A percentile compares a stretch with the other conserved stretches of the same genome.
Conservation (phyloP, 768 basidiomycete species). For the Suillus placidus region DNA sequence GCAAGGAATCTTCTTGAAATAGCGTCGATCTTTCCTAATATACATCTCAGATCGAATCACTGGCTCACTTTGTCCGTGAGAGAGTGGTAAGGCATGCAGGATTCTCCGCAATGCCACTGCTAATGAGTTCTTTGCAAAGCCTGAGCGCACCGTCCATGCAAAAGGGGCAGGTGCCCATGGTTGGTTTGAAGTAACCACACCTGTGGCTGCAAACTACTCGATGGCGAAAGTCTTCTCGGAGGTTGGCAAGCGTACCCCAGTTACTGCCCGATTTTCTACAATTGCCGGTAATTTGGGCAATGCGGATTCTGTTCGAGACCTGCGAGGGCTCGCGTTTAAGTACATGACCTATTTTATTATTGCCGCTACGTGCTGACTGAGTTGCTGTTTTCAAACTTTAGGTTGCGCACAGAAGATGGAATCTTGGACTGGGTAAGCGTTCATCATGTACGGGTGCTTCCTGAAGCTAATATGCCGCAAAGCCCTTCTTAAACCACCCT, state of each 20-base stretch:
- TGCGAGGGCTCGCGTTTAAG: conserved; percentile 56
- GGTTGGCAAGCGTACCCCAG: conserved; percentile 20
- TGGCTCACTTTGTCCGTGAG: conserved; percentile 23
- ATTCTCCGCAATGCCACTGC: neutral
- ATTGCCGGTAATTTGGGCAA: conserved; percentile 55
- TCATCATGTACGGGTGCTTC: conserved; percentile 14
- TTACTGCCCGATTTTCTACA: conserved; percentile 50
- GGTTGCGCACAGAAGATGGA: conserved; percentile 41
- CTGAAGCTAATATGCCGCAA: conserved; percentile 9
- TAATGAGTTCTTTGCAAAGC: conserved; percentile 7
- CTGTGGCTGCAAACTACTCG: conserved; percentile 19
- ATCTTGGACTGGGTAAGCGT: conserved; percentile 41
- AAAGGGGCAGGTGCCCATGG: conserved; percentile 22
- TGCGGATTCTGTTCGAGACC: conserved; percentile 51
- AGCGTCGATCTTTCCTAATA: neutral
- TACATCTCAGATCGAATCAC: conserved; percentile 17
- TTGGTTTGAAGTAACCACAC: conserved; percentile 23
- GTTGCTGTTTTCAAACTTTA: conserved; percentile 11
- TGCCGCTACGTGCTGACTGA: neutral
- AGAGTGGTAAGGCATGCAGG: conserved; percentile 17
- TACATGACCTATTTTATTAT: conserved; percentile 31
- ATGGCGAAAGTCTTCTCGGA: conserved; percentile 20
- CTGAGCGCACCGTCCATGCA: conserved; percentile 22
- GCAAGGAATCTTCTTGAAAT: conserved; percentile 5
- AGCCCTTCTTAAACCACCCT: conserved; percentile 44